Evolutionary conservation across 2,329 filamentous ascomycete species (phyloP), one percentile per base, ranked within the genome.

Genomic region (Zasmidium cellare): DNA sequence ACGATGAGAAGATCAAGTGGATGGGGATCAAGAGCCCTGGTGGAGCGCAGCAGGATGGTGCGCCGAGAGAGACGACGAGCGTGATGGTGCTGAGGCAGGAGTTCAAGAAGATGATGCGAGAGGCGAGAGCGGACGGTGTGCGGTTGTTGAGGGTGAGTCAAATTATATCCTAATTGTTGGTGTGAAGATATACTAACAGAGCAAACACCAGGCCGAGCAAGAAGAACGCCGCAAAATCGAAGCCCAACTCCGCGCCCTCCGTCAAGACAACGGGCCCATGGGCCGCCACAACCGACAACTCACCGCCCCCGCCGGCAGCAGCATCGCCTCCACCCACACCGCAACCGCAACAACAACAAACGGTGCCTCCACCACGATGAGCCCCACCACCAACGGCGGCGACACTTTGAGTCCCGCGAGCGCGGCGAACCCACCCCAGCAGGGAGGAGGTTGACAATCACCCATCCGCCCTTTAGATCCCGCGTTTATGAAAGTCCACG

Each of bases 31-130:
- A 80, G 69, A 83, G 81, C 66, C 81, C 84, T 14, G 76, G 55
- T 68, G 73, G 14, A 41, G 63, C 35, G 23, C 6, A 6, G 25
- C 64, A 65, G 25, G 62, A 61, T 20, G 60, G 59, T 35, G 61
- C 60, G 35, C 57, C 63, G 28, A 72, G 75, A 58, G 85, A 87
- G 63, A 83, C 79, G 9, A 90, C 86, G 11, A 89, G 86, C 65
- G 87, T 85, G 22, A 84, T 84, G 74, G 86, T 90, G 44, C 69
- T 91, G 68, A 86, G 86, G 73, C 87, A 86, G 61, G 88, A 91
- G 71, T 91, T 91, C 71, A 89, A 89, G 78, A 90, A 88, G 77
- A 90, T 90, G 87, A 90, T 90, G 87, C 81, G 86, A 62, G 87
- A 90, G 68, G 85, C 85, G 49, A 83, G 87, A 60, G 79, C 81